These are phyloP conservation scores for Amphibolis antarctica DNA, from an alignment of 106 monocot genomes.

Conservation along the genomic window DNA sequence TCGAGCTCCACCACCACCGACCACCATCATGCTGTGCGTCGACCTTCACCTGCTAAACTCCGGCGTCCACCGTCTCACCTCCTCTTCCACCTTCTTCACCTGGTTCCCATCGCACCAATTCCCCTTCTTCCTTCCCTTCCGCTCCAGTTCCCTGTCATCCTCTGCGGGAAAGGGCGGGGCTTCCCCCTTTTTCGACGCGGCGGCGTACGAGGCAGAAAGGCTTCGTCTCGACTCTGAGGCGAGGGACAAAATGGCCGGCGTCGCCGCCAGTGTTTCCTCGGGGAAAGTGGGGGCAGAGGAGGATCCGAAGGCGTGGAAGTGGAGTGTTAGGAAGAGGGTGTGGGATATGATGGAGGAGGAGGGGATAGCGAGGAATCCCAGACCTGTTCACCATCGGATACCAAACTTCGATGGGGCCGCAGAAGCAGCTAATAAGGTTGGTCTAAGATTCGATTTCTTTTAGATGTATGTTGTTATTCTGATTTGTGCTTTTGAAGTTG, in stretches of 20 bases:
- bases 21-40: background rate
- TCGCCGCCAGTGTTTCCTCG: background rate
- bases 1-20: background rate
- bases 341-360: constrained; percentile 79
- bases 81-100: background rate
- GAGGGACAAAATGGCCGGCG: constrained; percentile 44
- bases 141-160: no score
- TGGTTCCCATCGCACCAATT: no score
- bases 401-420: constrained; percentile 71
- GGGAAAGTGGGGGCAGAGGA: constrained; percentile 10
- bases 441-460: no score
- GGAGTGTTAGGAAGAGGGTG: constrained; percentile 63
- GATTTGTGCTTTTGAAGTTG: constrained; percentile 27
- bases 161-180: no score
- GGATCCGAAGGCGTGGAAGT: constrained; percentile 76
- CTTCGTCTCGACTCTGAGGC: constrained; percentile 69
- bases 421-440: constrained; percentile 45
- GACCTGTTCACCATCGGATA: constrained; percentile 86
- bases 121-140: no score
- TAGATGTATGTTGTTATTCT: background rate
- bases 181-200: constrained; percentile 38
- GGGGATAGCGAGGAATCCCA: constrained; percentile 58
- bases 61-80: background rate
- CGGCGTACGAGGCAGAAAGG: constrained; percentile 50
- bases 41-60: background rate